Conservation (phyloP, 176 grass and related monocot species). For the Bothriochloa decipiens region DNA sequence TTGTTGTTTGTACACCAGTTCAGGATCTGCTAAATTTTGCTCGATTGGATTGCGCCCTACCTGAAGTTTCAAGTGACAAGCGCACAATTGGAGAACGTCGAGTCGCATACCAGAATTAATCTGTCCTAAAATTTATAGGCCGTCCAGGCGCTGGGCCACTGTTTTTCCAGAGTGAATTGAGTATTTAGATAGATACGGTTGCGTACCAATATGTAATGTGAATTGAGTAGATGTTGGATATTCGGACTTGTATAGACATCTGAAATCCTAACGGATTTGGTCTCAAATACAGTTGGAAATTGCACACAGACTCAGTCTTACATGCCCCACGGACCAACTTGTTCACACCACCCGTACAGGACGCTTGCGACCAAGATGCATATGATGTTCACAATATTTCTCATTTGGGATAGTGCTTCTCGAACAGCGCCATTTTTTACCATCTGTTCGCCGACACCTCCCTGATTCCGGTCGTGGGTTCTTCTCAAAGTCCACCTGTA, state of each 20-base stretch:
- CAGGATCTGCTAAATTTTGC: conserved; percentile 46
- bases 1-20: conserved; percentile 33
- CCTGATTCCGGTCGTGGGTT: conserved; percentile 54
- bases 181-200: too few relatives aligned
- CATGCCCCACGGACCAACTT: too few relatives aligned
- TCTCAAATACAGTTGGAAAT: too few relatives aligned
- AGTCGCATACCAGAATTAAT: too few relatives aligned
- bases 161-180: too few relatives aligned
- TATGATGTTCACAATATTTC: conserved; percentile 64
- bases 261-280: too few relatives aligned
- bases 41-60: background rate
- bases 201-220: too few relatives aligned
- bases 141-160: too few relatives aligned
- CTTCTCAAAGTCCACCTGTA: conserved; percentile 44
- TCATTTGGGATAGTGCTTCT: conserved; percentile 59
- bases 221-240: too few relatives aligned
- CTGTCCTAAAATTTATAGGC: too few relatives aligned
- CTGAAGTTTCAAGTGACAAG: background rate
- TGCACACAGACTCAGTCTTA: too few relatives aligned
- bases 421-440: conserved; percentile 65
- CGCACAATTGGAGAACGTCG: background rate
- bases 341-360: conserved; percentile 29
- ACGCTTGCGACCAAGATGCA: conserved; percentile 66
- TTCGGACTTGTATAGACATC: too few relatives aligned
- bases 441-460: conserved; percentile 62